Base-by-base conservation (phyloP, 495 filamentous ascomycete species). In the Penicillium bovifimosum region DNA sequence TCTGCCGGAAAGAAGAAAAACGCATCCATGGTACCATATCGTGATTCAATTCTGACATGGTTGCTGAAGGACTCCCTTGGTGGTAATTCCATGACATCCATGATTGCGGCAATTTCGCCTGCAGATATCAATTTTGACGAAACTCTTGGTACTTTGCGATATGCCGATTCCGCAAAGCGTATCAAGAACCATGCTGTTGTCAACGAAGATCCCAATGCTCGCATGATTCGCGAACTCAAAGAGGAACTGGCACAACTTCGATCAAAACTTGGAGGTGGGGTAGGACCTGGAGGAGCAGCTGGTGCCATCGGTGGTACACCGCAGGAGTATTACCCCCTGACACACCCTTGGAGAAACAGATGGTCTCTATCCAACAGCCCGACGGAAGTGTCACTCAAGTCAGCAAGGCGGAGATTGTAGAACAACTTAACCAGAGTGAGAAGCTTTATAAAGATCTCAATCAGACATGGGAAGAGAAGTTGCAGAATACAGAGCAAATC, bases 151-250 rank as follows among this genome's bases (percentile, higher is more conserved):
- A 99, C 93, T 9, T 76, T 99, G 9, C 84, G 93, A 52, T 99
- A 99, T 72, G 93, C 93, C 40, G 93, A 99, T 67, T 96, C 90
- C 6, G 93, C 93, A 18, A 99, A 99, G 72, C 82, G 93, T 58
- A 99, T 99, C 77, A 97, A 97, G 88, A 97, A 99, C 72, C 95
- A 99, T 67, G 93, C 93, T 33, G 95, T 99, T 26, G 87, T 99
- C 66, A 99, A 99, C 74, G 93, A 99, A 65, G 93, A 97, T 73
- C 90, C 93, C 36, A 99, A 99, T 65, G 93, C 93, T 54, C 84
- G 92, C 51, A 99, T 99, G 93, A 97, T 99, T 52, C 80, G 93
- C 60, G 93, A 99, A 61, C 73, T 99, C 50, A 99, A 97, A 67
- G 93, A 99, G 64, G 93, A 99, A 61, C 70, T 99, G 53, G 82